Evolutionary conservation across 164 flowering plant genomes (phyloP).

Genomic region (Chloranthus sessilifolius): DNA sequence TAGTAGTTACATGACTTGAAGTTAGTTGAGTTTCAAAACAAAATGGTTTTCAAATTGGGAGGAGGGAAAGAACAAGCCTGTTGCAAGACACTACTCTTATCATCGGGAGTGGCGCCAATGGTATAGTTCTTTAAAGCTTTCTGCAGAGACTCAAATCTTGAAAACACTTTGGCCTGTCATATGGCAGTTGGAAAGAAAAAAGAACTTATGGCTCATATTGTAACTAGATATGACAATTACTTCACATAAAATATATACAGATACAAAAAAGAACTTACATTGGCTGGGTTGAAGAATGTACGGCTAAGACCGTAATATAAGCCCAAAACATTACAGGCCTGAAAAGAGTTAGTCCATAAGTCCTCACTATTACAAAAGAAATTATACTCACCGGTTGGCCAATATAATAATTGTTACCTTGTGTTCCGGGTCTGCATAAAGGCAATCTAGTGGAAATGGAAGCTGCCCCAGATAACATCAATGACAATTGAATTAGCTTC

Average conservation of each 20-base stretch:
- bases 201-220: too few species aligned
- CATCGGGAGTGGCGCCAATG: slow-evolving; percentile 80
- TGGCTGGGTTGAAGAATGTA: slow-evolving; percentile 91
- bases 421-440: slow-evolving; percentile 88
- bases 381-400: not conserved
- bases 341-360: slow-evolving; percentile 10
- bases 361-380: not conserved
- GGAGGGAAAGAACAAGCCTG: slow-evolving; percentile 45
- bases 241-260: too few species aligned
- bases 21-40: too few species aligned
- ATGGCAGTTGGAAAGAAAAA: slow-evolving; percentile 7
- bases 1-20: too few species aligned
- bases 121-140: slow-evolving; percentile 77
- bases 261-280: slow-evolving; percentile 54
- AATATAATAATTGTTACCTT: slow-evolving; percentile 42
- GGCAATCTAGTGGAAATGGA: slow-evolving; percentile 87
- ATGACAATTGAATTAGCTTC: slow-evolving; percentile 14
- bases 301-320: slow-evolving; percentile 85
- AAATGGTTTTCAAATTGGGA: too few species aligned
- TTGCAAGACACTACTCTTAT: slow-evolving; percentile 71
- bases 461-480: slow-evolving; percentile 42
- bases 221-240: too few species aligned
- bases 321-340: slow-evolving; percentile 83
- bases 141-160: slow-evolving; percentile 45
- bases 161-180: slow-evolving; percentile 68